Percentiles rank a stretch among this genome's conserved stretches.
Conservation (phyloP, 2,329 filamentous ascomycete genomes). For the Colletotrichum paranaense region DNA sequence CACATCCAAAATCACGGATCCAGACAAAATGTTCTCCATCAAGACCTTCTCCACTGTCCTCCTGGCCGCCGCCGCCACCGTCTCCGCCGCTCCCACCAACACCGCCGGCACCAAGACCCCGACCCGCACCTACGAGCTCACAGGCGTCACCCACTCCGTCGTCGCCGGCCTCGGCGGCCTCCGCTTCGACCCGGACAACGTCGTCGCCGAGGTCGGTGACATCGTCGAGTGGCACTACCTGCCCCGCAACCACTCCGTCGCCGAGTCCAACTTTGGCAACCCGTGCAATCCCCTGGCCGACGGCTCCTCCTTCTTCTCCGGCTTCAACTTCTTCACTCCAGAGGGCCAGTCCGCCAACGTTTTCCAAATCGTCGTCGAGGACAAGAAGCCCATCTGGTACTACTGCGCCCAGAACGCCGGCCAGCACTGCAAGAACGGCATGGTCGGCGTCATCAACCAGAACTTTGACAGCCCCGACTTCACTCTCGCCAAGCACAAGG, state of each 20-base stretch:
- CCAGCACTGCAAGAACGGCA: constrained; percentile 60
- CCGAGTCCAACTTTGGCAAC: constrained; percentile 53
- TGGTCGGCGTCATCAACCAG: constrained; percentile 63
- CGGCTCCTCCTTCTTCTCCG: constrained; percentile 55
- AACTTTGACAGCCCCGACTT: constrained; percentile 51
- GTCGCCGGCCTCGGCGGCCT: constrained; percentile 59
- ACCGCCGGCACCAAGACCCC: constrained; percentile 43
- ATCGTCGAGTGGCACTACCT: constrained; percentile 67
- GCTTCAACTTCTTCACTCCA: constrained; percentile 54
- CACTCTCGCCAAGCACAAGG: constrained; percentile 51
- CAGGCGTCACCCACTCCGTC: constrained; percentile 57
- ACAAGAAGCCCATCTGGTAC: constrained; percentile 53
- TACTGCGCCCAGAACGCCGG: constrained; percentile 52
- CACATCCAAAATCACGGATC: not conserved
- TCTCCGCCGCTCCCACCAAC: constrained; percentile 45
- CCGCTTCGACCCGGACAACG: constrained; percentile 61
- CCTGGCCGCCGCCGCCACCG: constrained; percentile 40
- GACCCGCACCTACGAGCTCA: constrained; percentile 48
- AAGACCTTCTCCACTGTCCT: constrained; percentile 44
- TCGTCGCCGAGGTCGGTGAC: constrained; percentile 61
- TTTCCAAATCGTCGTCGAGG: constrained; percentile 57
- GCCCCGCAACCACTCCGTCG: constrained; percentile 62
- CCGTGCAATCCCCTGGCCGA: constrained; percentile 55
- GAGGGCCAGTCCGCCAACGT: constrained; percentile 51
- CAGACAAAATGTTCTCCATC: constrained; percentile 45